Percentiles rank a stretch among this genome's conserved stretches.
Conservation (phyloP, 306 rosid genomes). For the Cucumis hystrix region DNA sequence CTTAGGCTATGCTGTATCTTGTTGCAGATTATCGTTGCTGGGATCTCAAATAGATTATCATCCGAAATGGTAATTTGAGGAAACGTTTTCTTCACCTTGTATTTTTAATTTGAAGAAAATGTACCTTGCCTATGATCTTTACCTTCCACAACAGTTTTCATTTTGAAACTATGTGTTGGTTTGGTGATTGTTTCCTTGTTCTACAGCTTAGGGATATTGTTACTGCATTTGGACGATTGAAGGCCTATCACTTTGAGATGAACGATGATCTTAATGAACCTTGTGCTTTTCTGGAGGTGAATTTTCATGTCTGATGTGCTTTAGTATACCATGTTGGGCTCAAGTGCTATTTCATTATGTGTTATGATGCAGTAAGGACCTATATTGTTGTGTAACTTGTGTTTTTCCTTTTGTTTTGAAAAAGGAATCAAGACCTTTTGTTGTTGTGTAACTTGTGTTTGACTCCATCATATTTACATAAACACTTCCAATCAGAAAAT, state of each 20-base stretch:
- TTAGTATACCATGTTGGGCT: background rate
- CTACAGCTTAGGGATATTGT: slow-evolving; percentile 67
- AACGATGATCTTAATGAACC: slow-evolving; percentile 24
- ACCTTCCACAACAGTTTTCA: background rate
- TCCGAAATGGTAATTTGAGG: slow-evolving; percentile 51
- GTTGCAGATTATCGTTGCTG: slow-evolving; percentile 77
- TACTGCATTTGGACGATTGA: slow-evolving; percentile 76
- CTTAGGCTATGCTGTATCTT: slow-evolving; percentile 4
- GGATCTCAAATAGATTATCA: slow-evolving; percentile 63
- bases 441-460: no score
- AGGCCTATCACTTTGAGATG: slow-evolving; percentile 67
- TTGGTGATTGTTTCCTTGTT: slow-evolving; percentile 9
- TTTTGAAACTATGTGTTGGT: background rate
- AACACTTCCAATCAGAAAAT: background rate
- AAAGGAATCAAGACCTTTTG: no score
- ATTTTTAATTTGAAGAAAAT: background rate
- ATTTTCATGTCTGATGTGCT: background rate
- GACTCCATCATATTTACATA: background rate
- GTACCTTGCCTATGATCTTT: background rate
- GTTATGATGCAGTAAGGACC: background rate
- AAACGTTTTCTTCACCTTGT: background rate
- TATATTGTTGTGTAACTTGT: background rate
- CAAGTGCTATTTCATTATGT: background rate
- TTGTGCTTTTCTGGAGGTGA: slow-evolving; percentile 83
- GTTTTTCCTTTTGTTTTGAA: no score